Percentiles rank a stretch among this genome's conserved stretches.
Conservation (phyloP, 148 eudicot genomes). For the Vaccinium darrowii region DNA sequence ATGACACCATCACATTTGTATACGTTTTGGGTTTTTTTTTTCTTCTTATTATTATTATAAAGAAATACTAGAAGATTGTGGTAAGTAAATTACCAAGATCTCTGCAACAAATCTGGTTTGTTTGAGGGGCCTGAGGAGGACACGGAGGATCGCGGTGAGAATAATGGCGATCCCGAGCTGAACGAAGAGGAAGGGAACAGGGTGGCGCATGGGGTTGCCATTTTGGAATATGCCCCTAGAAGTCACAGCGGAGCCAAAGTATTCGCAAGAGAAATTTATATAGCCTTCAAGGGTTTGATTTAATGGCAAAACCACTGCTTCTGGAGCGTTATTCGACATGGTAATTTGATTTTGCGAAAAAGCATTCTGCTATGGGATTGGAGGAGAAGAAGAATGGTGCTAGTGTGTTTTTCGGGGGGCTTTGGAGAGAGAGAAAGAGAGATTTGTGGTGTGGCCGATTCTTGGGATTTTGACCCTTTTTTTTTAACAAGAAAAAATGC, state of each 20-base stretch:
- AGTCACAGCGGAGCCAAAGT: not conserved
- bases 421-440: too few relatives aligned
- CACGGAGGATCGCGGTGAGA: not conserved
- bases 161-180: slow-evolving; percentile 7
- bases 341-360: not conserved
- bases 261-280: not conserved
- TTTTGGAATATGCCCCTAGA: slow-evolving; percentile 14
- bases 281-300: not conserved
- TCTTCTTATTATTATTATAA: too few relatives aligned
- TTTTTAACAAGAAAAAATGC: too few relatives aligned
- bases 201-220: not conserved
- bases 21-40: too few relatives aligned
- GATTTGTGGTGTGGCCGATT: too few relatives aligned
- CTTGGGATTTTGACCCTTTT: too few relatives aligned
- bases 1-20: too few relatives aligned
- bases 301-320: not conserved
- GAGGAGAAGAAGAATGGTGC: too few relatives aligned
- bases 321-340: not conserved
- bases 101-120: slow-evolving; percentile 23
- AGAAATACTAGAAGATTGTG: too few relatives aligned
- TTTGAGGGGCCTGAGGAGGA: slow-evolving; percentile 20
- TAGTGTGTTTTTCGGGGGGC: too few relatives aligned
- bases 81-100: slow-evolving; percentile 14
- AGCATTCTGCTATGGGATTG: not conserved
- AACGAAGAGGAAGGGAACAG: slow-evolving; percentile 5